Percentiles rank a stretch among this genome's conserved stretches.
phyloP scores from a whole-genome alignment of 768 basidiomycete genomes.

The Boletales sp. region DNA sequence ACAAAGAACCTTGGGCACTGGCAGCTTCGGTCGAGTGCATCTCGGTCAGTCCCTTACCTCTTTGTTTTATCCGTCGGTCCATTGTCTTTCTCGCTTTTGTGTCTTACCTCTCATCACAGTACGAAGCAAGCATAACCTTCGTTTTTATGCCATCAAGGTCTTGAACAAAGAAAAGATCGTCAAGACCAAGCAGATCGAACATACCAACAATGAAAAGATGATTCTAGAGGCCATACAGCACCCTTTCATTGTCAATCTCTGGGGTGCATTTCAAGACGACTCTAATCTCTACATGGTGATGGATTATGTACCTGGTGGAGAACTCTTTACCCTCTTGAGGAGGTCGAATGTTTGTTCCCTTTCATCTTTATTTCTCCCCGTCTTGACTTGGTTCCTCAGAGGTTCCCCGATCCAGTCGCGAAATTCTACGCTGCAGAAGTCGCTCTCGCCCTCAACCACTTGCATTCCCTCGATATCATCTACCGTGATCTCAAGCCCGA shows the following conservation, averaged over 20 bases:
- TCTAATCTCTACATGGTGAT: conserved; percentile 97
- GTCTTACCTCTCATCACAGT: conserved; percentile 42
- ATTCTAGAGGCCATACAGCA: conserved; percentile 86
- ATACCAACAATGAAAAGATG: conserved; percentile 91
- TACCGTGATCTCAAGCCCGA: conserved; percentile 99
- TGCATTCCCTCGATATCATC: conserved; percentile 85
- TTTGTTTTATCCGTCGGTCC: background rate
- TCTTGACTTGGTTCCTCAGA: conserved; percentile 37
- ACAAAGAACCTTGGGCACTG: conserved; percentile 84
- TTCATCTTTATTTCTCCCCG: conserved; percentile 2
- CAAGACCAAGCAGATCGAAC: conserved; percentile 91
- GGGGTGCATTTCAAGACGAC: conserved; percentile 92
- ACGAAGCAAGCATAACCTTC: conserved; percentile 89
- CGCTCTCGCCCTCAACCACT: conserved; percentile 85
- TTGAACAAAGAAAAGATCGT: conserved; percentile 91
- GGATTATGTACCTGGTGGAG: conserved; percentile 95
- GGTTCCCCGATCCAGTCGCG: conserved; percentile 95
- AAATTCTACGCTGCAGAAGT: conserved; percentile 98
- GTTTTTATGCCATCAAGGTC: conserved; percentile 95
- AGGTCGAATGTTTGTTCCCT: conserved; percentile 71
- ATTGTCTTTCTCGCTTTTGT: background rate
- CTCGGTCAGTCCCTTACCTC: conserved; percentile 48
- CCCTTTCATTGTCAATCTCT: conserved; percentile 93
- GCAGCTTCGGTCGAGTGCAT: conserved; percentile 97
- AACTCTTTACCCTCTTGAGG: conserved; percentile 90